These are phyloP conservation scores for Filobasidium uniguttulatum DNA, from an alignment of 1,284 basidiomycete genomes.

Conservation along the genomic window DNA sequence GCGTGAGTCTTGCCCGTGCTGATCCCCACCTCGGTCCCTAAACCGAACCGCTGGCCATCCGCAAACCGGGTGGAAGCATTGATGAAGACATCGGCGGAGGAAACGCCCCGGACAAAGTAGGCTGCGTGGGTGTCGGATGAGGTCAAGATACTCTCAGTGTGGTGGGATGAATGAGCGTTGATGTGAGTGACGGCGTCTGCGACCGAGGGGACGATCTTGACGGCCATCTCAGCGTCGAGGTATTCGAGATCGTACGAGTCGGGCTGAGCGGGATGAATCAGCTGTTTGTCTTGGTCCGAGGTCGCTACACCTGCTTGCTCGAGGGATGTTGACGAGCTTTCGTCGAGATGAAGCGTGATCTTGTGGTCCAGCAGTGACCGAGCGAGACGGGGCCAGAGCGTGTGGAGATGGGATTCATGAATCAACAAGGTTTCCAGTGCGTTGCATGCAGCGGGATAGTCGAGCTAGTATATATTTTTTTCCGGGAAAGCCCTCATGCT, in stretches of 20 bases:
- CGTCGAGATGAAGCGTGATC: constrained; percentile 71
- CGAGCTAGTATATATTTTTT: constrained; percentile 44
- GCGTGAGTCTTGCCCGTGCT: constrained; percentile 94
- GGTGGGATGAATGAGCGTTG: constrained; percentile 84
- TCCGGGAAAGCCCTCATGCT: neutral
- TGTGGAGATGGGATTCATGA: constrained; percentile 54
- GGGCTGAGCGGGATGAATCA: constrained; percentile 45
- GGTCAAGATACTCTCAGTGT: constrained; percentile 91
- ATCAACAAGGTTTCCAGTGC: constrained; percentile 80
- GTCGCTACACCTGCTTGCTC: constrained; percentile 32
- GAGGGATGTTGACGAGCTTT: constrained; percentile 46
- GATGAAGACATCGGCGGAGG: constrained; percentile 83
- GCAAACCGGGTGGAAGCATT: constrained; percentile 93
- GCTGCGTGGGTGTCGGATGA: constrained; percentile 54
- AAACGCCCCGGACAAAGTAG: constrained; percentile 71
- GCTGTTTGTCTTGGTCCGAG: constrained; percentile 34
- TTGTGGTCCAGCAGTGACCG: constrained; percentile 52
- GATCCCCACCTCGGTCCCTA: constrained; percentile 96
- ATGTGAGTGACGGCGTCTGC: constrained; percentile 70
- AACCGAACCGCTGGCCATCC: constrained; percentile 92
- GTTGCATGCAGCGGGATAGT: constrained; percentile 96
- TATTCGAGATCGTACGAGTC: constrained; percentile 76
- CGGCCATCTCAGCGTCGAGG: constrained; percentile 67
- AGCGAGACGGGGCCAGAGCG: constrained; percentile 70
- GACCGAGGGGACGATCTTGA: constrained; percentile 58